Evolutionary conservation across 1,284 basidiomycete species (phyloP), one percentile per base, ranked within the genome.

Genomic region (Rhodotorula sp.): DNA sequence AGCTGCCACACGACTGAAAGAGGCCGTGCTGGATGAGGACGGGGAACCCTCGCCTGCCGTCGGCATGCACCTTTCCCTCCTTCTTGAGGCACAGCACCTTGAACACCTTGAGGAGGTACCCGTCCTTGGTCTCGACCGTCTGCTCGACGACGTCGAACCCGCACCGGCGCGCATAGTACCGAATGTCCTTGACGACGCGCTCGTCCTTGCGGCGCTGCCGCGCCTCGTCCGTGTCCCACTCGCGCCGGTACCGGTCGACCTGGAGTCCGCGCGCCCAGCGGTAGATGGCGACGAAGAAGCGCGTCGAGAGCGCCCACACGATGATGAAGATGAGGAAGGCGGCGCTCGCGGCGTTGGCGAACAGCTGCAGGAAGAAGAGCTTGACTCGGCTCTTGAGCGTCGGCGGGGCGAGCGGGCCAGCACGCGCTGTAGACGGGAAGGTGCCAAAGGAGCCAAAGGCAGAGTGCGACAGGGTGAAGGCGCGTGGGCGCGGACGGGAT

Each of bases 11-110:
- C 7, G 84, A 85, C 80, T 88, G 87, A 80, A 88, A 88, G 8
- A 88, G 81, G 49, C 87, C 87, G 81, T 88, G 87, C 73, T 87
- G 83, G 74, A 88, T 84, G 17, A 88, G 80, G n/a, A 88, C 84
- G 1, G 87, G 87, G 80, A 84, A 88, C 2, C 86, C 86, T 34
- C 84, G 82, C 72, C 82, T 78, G 0, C 85, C 85, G 73, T 85
- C 83, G 8, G 81, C 71, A 50, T 81, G 81, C 27, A 79, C 78
- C 69, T 80, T 78, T 9, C 52, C 76, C 68, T 57, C 67, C 71
- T 74, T 84, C 81, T 58, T 83, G 75, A 23, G 84, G 84, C 73
- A 85, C 83, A 66, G 82, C 65, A 88, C 84, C 61, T 83, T 82
- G 79, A 87, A 84, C 75, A 87, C 82, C 60, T 85, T 82, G 49